These are phyloP conservation scores for Rhodotorula sp. DNA, from an alignment of 1,284 basidiomycete species.

Conservation along the genomic window DNA sequence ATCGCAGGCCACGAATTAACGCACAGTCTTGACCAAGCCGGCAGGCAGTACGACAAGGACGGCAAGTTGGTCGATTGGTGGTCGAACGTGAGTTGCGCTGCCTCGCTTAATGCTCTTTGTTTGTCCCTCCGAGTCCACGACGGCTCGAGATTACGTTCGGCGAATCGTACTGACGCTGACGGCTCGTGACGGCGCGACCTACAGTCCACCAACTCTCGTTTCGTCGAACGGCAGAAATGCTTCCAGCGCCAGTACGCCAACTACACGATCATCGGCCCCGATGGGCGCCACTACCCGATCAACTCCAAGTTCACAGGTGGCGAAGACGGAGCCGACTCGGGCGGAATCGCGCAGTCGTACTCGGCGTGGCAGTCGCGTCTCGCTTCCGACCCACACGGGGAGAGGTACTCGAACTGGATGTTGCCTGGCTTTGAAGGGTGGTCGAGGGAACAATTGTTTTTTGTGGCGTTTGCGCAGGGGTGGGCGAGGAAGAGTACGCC, in stretches of 20 bases:
- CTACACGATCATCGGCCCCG: conserved; percentile 38
- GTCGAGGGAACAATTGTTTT: conserved; percentile 51
- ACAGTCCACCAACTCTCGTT: conserved; percentile 70
- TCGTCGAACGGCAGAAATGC: conserved; percentile 79
- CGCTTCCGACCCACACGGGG: conserved; percentile 38
- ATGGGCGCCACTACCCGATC: conserved; percentile 44
- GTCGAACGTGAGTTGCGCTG: conserved; percentile 59
- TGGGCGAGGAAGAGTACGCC: conserved; percentile 74
- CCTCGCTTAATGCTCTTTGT: conserved; percentile 56
- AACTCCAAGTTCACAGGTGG: conserved; percentile 57
- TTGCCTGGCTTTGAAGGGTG: conserved; percentile 48
- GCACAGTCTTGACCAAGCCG: conserved; percentile 90
- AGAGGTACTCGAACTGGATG: conserved; percentile 43
- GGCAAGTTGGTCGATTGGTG: conserved; percentile 67
- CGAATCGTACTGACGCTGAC: too few relatives aligned
- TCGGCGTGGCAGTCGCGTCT: conserved; percentile 48
- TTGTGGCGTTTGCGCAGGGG: conserved; percentile 47
- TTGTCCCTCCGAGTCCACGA: conserved; percentile 53
- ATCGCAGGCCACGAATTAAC: conserved; percentile 87
- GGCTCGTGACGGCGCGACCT: too few relatives aligned
- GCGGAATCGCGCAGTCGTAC: conserved; percentile 50
- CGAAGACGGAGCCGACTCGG: conserved; percentile 69
- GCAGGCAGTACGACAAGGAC: conserved; percentile 60
- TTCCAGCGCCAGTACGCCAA: conserved; percentile 82
- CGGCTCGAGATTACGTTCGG: too few relatives aligned